A percentile compares a stretch with the other conserved stretches of the same genome.
Conservation (phyloP, 331 rosid genomes). For the Rhamnella rubrinervis region DNA sequence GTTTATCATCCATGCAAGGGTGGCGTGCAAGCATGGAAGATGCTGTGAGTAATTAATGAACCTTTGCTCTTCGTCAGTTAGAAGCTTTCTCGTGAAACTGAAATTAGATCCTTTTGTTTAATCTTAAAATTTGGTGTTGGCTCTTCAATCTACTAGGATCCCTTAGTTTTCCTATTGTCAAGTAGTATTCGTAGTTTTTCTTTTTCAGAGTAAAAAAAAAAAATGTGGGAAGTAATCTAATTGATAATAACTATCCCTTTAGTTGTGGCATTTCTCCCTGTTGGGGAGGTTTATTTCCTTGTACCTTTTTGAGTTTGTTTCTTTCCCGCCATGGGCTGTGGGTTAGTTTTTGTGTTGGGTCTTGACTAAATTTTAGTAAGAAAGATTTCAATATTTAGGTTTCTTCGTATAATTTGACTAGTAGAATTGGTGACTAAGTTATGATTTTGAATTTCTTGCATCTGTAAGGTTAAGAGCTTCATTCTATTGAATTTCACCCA, state of each 20-base stretch:
- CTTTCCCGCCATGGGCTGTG: background rate
- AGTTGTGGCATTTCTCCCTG: background rate
- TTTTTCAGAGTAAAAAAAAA: background rate
- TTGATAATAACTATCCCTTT: background rate
- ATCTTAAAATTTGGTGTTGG: background rate
- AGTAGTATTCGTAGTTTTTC: background rate
- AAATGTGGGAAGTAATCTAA: background rate
- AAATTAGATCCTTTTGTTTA: background rate
- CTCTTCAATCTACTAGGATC: no score
- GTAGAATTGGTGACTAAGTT: background rate
- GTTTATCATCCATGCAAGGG: conserved; percentile 97
- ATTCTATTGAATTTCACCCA: no score
- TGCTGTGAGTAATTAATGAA: conserved; percentile 68
- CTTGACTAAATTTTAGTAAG: no score
- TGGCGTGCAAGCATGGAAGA: conserved; percentile 99
- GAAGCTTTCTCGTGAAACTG: background rate
- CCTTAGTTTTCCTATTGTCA: background rate
- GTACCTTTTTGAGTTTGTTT: background rate
- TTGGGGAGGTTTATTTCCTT: background rate
- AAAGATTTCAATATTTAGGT: no score
- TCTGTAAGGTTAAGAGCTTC: no score
- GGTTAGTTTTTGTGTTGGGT: no score
- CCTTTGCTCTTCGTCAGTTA: conserved; percentile 11
- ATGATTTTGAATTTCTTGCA: background rate
- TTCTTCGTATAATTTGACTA: background rate